Percentiles rank a stretch among this genome's conserved stretches.
Evolutionary conservation across 345 rosid genomes (phyloP).

Genomic region (Gossypium australe): DNA sequence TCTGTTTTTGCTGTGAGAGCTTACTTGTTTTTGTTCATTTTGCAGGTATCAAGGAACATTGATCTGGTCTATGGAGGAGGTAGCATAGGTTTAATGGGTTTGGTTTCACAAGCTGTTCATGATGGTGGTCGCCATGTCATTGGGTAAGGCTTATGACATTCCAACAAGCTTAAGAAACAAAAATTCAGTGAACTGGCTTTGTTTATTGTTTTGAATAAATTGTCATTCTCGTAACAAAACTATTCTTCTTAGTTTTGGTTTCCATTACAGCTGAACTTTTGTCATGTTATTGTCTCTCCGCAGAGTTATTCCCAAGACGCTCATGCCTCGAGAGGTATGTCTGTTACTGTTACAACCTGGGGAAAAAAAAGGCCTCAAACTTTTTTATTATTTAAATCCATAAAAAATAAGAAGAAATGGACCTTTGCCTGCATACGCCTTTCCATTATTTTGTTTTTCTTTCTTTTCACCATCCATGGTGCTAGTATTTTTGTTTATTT

Average conservation of each 20-base stretch:
- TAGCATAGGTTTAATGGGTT: conserved; percentile 98
- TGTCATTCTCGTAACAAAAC: conserved; percentile 18
- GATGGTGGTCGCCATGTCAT: conserved; percentile 99
- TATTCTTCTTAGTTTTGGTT: conserved; percentile 16
- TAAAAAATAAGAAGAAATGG: conserved; percentile 2
- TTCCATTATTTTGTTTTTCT: background rate
- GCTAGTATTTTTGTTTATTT: conserved; percentile 21
- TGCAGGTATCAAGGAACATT: conserved; percentile 92
- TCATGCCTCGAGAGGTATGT: conserved; percentile 99
- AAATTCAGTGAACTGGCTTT: conserved; percentile 24
- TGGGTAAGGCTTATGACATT: conserved; percentile 47
- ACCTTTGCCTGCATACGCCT: conserved; percentile 6
- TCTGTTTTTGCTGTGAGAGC: background rate
- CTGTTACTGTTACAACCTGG: conserved; percentile 35
- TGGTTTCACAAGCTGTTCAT: conserved; percentile 98
- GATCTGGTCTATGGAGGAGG: conserved; percentile 99
- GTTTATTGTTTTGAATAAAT: background rate
- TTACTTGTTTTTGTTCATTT: conserved; percentile 16
- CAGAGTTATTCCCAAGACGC: conserved; percentile 99
- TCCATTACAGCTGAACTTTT: conserved; percentile 31
- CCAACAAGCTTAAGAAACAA: conserved; percentile 20
- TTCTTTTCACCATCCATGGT: conserved; percentile 5
- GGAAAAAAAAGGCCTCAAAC: conserved; percentile 32
- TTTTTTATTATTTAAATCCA: conserved; percentile 26
- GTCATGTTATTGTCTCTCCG: conserved; percentile 71